Evolutionary conservation across 2,329 filamentous ascomycete genomes (phyloP).

Genomic region (Penicillium sp.): DNA sequence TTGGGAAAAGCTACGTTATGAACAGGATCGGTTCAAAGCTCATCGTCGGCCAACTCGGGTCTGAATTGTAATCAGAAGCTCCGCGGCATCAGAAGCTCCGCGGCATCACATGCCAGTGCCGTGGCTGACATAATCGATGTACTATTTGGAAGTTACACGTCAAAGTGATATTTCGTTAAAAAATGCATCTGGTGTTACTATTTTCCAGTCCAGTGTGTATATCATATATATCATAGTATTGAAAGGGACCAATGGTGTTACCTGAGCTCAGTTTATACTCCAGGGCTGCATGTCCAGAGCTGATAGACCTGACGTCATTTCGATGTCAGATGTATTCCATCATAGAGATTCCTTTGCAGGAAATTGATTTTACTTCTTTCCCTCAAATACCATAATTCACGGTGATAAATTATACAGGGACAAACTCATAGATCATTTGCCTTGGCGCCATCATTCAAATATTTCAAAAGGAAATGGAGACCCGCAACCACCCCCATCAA

Average conservation of each 20-base stretch:
- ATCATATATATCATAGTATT: background rate
- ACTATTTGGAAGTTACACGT: background rate
- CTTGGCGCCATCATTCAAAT: background rate
- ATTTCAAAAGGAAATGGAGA: slow-evolving; percentile 17
- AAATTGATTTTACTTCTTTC: background rate
- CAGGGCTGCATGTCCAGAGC: background rate
- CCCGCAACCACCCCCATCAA: slow-evolving; percentile 13
- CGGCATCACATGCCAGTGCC: slow-evolving; percentile 6
- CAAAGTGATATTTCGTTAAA: background rate
- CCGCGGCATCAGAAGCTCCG: slow-evolving; percentile 17
- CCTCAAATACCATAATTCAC: background rate
- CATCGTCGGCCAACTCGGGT: background rate
- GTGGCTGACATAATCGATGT: slow-evolving; percentile 13
- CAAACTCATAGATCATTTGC: background rate
- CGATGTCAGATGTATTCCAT: slow-evolving; percentile 11
- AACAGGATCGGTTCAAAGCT: background rate
- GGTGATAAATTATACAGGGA: background rate
- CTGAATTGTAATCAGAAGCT: slow-evolving; percentile 12
- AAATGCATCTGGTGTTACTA: background rate
- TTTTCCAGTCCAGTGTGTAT: background rate
- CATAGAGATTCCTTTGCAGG: background rate
- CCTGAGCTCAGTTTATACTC: background rate
- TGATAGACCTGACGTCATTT: slow-evolving; percentile 24
- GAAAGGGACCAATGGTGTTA: background rate
- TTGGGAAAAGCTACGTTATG: background rate